Evolutionary conservation across 352 stramenopile genomes (phyloP), one percentile per base, ranked within the genome.

Genomic region (Phytopythium sindhum): DNA sequence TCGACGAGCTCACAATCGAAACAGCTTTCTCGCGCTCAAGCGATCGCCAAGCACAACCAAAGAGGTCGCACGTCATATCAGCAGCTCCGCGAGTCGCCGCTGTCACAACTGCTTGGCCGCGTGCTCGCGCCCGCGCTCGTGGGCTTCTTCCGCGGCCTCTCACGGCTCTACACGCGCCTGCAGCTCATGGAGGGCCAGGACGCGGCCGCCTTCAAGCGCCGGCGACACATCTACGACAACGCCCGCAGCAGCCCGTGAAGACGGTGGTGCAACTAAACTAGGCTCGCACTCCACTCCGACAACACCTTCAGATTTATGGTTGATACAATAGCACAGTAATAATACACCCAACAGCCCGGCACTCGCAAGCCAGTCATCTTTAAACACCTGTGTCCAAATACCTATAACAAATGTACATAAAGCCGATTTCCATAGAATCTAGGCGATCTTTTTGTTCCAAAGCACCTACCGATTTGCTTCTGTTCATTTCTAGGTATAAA

Each of bases 131-230:
- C 48, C 2, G 28, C 26, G 26, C 11, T 55, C 48, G 14, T 21
- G 28, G 14, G 26, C 48, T 39, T 35, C 48, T 35, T 55, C 28
- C 48, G 26, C 7, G n/a, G 14, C 48, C 48, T 55, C 26, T 2
- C 28, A 17, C 24, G 15, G 14, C 48, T 55, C 48, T 55, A 24
- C 28, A 31, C 26, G 26, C 48, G 48, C 15, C 48, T 55, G 26
- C 48, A 55, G 48, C 48, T 55, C 48, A 55, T 39, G 48, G 39
- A 55, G 48, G 48, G 24, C 48, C 26, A 55, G 48, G 48, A 55
- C 48, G 28, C 48, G 26, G 12, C 15, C 24, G 48, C 48, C 26
- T 55, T 55, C 48, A 29, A 39, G 48, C 48, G 48, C 48, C 48
- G 26, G 26, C 48, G 15, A 37, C 24, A 35, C 26, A 37, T 55